phyloP scores from a whole-genome alignment of 2,329 filamentous ascomycete genomes.

The Colletotrichum karsti region DNA sequence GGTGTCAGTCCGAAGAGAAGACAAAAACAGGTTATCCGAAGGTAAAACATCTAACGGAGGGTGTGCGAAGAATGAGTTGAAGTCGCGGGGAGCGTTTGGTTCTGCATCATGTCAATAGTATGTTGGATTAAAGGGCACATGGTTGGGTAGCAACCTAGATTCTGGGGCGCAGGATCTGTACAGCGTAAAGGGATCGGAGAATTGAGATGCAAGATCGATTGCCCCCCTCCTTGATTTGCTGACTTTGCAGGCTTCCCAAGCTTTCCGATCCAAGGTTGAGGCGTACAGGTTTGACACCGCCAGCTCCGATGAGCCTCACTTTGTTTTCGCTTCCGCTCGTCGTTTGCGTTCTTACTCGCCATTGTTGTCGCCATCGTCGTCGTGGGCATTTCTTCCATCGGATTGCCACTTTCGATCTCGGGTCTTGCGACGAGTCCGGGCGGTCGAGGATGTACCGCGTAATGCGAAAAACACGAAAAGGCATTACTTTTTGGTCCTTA shows the following conservation, averaged over 20 bases:
- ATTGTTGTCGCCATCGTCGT: background rate
- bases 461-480: background rate
- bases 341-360: background rate
- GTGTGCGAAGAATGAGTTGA: background rate
- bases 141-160: constrained; percentile 4
- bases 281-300: background rate
- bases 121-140: background rate
- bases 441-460: background rate
- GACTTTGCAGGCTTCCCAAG: background rate
- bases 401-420: background rate
- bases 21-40: background rate
- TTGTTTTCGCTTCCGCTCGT: background rate
- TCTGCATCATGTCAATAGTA: background rate
- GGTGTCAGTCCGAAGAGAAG: background rate
- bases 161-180: background rate
- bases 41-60: constrained; percentile 1
- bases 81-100: background rate
- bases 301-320: constrained; percentile 5
- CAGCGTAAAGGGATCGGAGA: background rate
- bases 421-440: background rate
- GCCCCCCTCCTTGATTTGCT: background rate
- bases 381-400: background rate
- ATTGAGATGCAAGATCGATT: background rate
- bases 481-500: background rate
- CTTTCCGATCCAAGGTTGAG: background rate